Conservation (phyloP, 768 basidiomycete species). For the Pisolithus tinctorius region DNA sequence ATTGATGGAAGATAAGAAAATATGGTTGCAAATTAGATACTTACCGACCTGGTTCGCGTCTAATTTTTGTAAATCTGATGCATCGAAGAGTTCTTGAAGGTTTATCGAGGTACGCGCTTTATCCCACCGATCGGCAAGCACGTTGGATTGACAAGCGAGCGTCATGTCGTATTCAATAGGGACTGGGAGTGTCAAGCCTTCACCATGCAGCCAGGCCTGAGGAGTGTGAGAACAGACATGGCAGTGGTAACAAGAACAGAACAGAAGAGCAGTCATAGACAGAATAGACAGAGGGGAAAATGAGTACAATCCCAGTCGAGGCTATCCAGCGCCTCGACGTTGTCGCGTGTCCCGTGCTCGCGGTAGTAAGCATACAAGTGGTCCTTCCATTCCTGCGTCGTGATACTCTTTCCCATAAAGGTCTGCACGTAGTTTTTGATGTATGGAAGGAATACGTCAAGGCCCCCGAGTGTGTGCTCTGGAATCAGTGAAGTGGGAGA, state of each 20-base stretch:
- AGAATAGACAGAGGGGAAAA: neutral
- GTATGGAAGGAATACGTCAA: conserved; percentile 73
- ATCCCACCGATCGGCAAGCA: conserved; percentile 71
- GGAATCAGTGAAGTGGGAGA: neutral
- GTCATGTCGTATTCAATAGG: conserved; percentile 69
- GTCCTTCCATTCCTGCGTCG: conserved; percentile 75
- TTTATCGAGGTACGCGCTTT: conserved; percentile 44
- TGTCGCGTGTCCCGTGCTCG: conserved; percentile 47
- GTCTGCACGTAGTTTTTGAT: conserved; percentile 75
- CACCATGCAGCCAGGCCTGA: conserved; percentile 79
- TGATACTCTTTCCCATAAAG: conserved; percentile 78
- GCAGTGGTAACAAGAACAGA: neutral
- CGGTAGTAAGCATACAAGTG: conserved; percentile 71
- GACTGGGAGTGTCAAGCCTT: conserved; percentile 67
- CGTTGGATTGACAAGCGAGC: conserved; percentile 63
- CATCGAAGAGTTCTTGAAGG: conserved; percentile 47
- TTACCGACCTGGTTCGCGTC: conserved; percentile 72
- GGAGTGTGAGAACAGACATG: neutral
- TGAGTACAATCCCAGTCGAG: conserved; percentile 71
- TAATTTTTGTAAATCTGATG: conserved; percentile 55
- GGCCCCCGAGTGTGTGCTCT: conserved; percentile 73
- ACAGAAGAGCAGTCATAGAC: neutral
- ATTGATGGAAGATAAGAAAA: neutral
- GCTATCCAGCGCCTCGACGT: conserved; percentile 56
- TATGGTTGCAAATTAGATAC: conserved; percentile 10